Percentiles rank a stretch among this genome's conserved stretches.
Evolutionary conservation across 345 rosid genomes (phyloP).

Genomic region (Hibiscus syriacus): DNA sequence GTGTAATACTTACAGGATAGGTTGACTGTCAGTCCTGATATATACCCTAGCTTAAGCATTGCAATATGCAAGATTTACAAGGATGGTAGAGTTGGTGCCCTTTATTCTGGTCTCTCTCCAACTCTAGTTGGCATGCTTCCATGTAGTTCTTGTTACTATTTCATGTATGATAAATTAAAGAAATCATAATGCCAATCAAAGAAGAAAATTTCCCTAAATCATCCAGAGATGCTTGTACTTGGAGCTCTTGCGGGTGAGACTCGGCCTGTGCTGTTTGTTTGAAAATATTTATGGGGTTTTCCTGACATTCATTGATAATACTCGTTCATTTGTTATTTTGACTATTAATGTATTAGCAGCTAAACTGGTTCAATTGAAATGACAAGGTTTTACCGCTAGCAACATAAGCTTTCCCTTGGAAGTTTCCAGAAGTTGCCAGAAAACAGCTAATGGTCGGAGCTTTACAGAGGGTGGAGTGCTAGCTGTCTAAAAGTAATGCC

Average conservation of each 20-base stretch:
- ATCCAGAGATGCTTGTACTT: conserved; percentile 84
- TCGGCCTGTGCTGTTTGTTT: neutral
- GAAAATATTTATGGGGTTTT: neutral
- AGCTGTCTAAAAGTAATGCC: conserved; percentile 98
- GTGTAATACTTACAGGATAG: conserved; percentile 62
- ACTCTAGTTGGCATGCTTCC: conserved; percentile 97
- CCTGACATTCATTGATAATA: neutral
- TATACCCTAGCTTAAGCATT: conserved; percentile 70
- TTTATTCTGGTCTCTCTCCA: conserved; percentile 80
- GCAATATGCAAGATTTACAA: conserved; percentile 70
- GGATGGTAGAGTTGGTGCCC: conserved; percentile 78
- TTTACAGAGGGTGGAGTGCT: conserved; percentile 97
- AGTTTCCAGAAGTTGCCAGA: conserved; percentile 89
- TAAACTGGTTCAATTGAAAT: conserved; percentile 7
- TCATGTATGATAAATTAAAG: conserved; percentile 81
- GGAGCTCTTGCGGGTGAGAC: conserved; percentile 86
- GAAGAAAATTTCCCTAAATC: conserved; percentile 74
- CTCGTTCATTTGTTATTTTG: neutral
- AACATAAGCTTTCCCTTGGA: conserved; percentile 93
- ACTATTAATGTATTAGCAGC: neutral
- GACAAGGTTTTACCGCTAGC: conserved; percentile 86
- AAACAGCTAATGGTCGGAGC: conserved; percentile 97
- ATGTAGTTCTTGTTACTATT: conserved; percentile 70
- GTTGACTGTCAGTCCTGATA: conserved; percentile 76
- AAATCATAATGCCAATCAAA: conserved; percentile 60